Base-by-base conservation (phyloP, 139 green algal species). In the Limnomonas spitsbergensis region DNA sequence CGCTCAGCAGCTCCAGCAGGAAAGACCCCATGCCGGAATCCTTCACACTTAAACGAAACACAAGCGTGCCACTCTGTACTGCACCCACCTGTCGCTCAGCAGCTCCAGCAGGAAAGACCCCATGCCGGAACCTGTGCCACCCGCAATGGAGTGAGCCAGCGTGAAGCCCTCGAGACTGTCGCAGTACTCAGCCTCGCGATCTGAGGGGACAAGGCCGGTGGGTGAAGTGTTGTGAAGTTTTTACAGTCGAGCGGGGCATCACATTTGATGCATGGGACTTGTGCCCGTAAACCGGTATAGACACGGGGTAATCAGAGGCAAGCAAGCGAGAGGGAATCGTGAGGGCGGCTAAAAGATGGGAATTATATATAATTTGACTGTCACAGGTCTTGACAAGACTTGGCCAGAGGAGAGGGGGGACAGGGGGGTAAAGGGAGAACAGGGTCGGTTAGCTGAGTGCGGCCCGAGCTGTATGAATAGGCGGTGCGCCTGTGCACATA, bases 81-180 rank as follows among this genome's bases (percentile, higher is more conserved):
- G 42, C 42, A 6, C 42, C 73, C 73, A 98, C 35, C 93, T 80
- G 83, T 99, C 96, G 74, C 89, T 94, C 20, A 99, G 87, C 7
- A 95, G 90, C 88, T 99, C 96, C 70, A 99, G 89, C 80, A 99
- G 85, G 84, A 97, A 99, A 29, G 90, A 97, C 20, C 96, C 96
- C 94, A 99, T 97, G 76, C 96, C 96, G 1, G 88, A 95, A 53
- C 93, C 93, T 4, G 96, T 99, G 38, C 96, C 96, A 31, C 96
- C 96, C 2, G 96, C 96, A 73, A 99, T 99, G 72, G 90, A 97
- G 89, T 99, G 96, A 81, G 90, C 95, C 68, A 99, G 82, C 0
- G 93, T 94, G 88, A 99, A 99, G 27, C 95, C 96, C 80, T 99
- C 96, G 35, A 99, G 88, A 78, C 83, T 94, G 86, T 99, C 96